Evolutionary conservation across 257 asterid species (phyloP).

Genomic region (Lycium ferocissimum): DNA sequence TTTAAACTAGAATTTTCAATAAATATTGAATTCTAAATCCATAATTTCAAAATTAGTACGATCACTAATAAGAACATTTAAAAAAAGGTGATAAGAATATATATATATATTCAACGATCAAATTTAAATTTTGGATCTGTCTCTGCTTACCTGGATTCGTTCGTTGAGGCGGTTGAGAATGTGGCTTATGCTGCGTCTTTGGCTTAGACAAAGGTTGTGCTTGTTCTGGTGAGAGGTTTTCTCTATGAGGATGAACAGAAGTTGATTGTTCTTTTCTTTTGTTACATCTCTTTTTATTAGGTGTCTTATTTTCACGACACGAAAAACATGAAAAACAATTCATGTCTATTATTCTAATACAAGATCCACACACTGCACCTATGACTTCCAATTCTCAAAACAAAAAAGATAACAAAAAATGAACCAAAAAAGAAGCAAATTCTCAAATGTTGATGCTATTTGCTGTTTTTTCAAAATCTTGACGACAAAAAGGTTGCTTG

Average conservation of each 20-base stretch:
- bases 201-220: conserved; percentile 40
- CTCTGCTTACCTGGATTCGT: conserved; percentile 43
- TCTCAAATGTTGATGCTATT: conserved; percentile 21
- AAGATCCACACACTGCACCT: not conserved
- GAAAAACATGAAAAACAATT: conserved; percentile 83
- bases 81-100: not conserved
- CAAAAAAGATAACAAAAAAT: no score
- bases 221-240: conserved; percentile 42
- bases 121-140: not conserved
- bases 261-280: conserved; percentile 35
- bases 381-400: not conserved
- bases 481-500: not conserved
- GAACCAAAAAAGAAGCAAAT: conserved; percentile 19
- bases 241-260: conserved; percentile 40
- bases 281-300: conserved; percentile 42
- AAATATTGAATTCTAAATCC: no score
- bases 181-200: conserved; percentile 27
- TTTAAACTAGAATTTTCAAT: not conserved
- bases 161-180: conserved; percentile 32
- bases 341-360: conserved; percentile 46
- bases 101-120: not conserved
- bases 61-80: not conserved
- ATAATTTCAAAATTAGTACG: not conserved
- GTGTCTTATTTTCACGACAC: conserved; percentile 49
- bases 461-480: not conserved